Evolutionary conservation across 768 basidiomycete genomes (phyloP), one percentile per base, ranked within the genome.

Genomic region (Coprinopsis marcescibilis): DNA sequence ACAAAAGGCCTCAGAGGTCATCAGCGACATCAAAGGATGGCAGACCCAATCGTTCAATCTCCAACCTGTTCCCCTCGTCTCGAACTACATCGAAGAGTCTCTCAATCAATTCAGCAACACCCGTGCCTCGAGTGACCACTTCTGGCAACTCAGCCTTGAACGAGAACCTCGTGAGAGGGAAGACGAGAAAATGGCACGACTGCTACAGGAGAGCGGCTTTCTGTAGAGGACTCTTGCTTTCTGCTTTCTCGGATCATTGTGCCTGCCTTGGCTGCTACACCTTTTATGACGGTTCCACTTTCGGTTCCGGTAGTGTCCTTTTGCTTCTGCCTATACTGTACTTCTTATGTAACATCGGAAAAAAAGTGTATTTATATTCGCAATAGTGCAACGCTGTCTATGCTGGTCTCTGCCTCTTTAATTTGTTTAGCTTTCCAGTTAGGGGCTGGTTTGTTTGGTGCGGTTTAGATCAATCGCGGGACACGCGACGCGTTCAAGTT

Each of bases 1-100:
- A 14, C 85, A 90, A 57, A 89, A 89, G 65, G 84, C 92, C 0
- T 91, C 93, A n/a, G 94, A 96, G 60, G 89, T 98, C 55, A 91
- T 99, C 56, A 83, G 84, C 52, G 93, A 97, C 62, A 97, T 99
- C 62, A 89, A 96, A 62, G 85, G 90, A 23, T 97, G 94, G 81
- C 96, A 99, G 62, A 78, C 86, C 4, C 81, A 83, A 53, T 83
- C 89, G 1, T 98, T 92, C 71, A 93, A 95, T 64, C 80, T 95
- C 52, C 73, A 78, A 26, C 67, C 74, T 4, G 78, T 94, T 13
- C 72, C 77, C 0, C 50, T 72, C 1, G 80, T 98, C 21, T 77
- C 80, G 45, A 69, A 73, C 21, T 96, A 82, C 63, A 78, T 99
- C 51, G 83, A 86, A 50, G 83, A 88, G 39, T 81, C 83, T 1